These are phyloP conservation scores for Pulveroboletus sp. DNA, from an alignment of 768 basidiomycete genomes.

Conservation along the genomic window DNA sequence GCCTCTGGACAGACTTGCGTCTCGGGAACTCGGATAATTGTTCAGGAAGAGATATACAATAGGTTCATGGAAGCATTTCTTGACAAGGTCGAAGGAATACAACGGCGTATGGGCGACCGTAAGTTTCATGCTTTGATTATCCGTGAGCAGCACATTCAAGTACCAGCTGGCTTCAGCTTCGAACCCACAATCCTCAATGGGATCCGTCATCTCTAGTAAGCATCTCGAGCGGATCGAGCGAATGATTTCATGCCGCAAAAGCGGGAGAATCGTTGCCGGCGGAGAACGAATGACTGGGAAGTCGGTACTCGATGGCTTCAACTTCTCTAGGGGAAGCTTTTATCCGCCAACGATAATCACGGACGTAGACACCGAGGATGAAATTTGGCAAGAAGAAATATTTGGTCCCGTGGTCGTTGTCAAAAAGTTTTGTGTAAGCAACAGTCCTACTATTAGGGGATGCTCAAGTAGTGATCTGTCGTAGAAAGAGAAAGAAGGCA, in stretches of 20 bases:
- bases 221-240: slow-evolving; percentile 63
- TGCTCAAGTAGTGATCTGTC: not conserved
- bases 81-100: slow-evolving; percentile 58
- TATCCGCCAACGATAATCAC: slow-evolving; percentile 75
- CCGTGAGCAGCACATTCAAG: not conserved
- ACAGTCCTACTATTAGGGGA: slow-evolving; percentile 11
- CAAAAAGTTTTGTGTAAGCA: slow-evolving; percentile 45
- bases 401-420: slow-evolving; percentile 84
- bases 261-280: slow-evolving; percentile 53
- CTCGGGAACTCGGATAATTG: slow-evolving; percentile 80
- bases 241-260: slow-evolving; percentile 45
- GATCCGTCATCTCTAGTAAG: slow-evolving; percentile 64
- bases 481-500: slow-evolving; percentile 60
- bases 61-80: slow-evolving; percentile 59
- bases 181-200: slow-evolving; percentile 72
- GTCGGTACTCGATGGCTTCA: slow-evolving; percentile 64
- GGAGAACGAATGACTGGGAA: slow-evolving; percentile 59
- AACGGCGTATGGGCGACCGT: slow-evolving; percentile 75
- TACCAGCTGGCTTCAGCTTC: slow-evolving; percentile 41
- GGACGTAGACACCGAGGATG: slow-evolving; percentile 51
- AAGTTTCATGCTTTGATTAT: slow-evolving; percentile 25
- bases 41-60: slow-evolving; percentile 68
- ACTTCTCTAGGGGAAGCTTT: slow-evolving; percentile 69
- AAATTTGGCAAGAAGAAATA: slow-evolving; percentile 77
- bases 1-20: slow-evolving; percentile 90